These are phyloP conservation scores for Alloascoidea hylecoeti DNA, from an alignment of 805 yeast species.

Conservation along the genomic window DNA sequence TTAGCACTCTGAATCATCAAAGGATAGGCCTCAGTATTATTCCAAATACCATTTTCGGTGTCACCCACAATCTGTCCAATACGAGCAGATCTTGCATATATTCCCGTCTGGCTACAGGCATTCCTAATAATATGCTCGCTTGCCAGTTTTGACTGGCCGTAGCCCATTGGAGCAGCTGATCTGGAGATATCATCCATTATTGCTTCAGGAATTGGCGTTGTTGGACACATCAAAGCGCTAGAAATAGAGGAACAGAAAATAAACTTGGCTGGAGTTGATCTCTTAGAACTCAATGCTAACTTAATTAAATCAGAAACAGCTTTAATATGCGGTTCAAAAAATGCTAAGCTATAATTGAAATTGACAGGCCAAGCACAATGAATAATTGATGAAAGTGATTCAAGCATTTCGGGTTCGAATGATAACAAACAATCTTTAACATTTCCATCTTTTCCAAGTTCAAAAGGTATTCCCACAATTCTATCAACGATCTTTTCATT, in stretches of 20 bases:
- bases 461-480: constrained; percentile 4
- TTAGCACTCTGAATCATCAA: constrained; percentile 7
- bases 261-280: constrained; percentile 4
- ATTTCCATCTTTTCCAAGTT: constrained; percentile 5
- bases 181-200: constrained; percentile 3
- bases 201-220: constrained; percentile 6
- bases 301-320: constrained; percentile 6
- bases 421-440: no score
- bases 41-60: constrained; percentile 6
- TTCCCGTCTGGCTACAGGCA: constrained; percentile 3
- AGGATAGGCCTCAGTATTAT: constrained; percentile 8
- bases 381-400: constrained; percentile 5
- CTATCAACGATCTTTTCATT: constrained; percentile 5
- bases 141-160: constrained; percentile 7
- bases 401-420: constrained; percentile 2
- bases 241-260: constrained; percentile 7
- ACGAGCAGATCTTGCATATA: constrained; percentile 6
- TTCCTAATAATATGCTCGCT: constrained; percentile 5
- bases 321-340: constrained; percentile 7
- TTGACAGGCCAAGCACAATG: constrained; percentile 9
- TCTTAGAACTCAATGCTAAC: constrained; percentile 4
- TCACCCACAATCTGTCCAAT: constrained; percentile 8
- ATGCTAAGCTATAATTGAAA: constrained; percentile 5
- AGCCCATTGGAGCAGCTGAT: constrained; percentile 8
- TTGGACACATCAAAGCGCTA: constrained; percentile 6